Percentiles rank a stretch among this genome's conserved stretches.
Evolutionary conservation across 805 yeast species (phyloP).

Genomic region (Candida silvicultrix): DNA sequence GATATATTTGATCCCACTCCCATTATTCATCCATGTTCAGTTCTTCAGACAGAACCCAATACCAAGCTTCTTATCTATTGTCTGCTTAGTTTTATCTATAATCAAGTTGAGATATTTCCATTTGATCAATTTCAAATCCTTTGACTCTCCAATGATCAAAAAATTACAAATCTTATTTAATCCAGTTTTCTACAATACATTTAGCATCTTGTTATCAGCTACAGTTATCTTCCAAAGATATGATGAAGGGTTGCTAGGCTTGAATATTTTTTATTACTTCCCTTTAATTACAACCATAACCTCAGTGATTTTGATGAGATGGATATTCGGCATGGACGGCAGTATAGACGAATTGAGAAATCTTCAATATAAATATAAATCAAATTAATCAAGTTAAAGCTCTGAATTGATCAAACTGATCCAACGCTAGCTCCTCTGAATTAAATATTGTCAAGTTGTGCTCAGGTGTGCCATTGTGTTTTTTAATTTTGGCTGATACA

Average conservation of each 20-base stretch:
- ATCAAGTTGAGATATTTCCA: not conserved
- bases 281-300: constrained; percentile 10
- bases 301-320: constrained; percentile 12
- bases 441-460: not conserved
- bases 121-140: not conserved
- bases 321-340: constrained; percentile 14
- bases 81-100: not conserved
- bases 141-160: not conserved
- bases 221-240: not conserved
- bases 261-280: constrained; percentile 10
- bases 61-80: constrained; percentile 3
- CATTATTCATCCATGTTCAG: constrained; percentile 5
- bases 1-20: constrained; percentile 10
- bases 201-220: not conserved
- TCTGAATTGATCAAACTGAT: constrained; percentile 3
- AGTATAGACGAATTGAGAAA: constrained; percentile 15
- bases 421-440: constrained; percentile 9
- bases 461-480: not conserved
- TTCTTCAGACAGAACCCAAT: constrained; percentile 4
- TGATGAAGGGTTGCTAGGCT: constrained; percentile 4
- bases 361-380: constrained; percentile 26
- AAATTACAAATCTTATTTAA: not conserved
- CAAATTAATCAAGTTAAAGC: constrained; percentile 22
- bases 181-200: not conserved
- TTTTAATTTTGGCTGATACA: not conserved